Base-by-base conservation (phyloP, 2,329 filamentous ascomycete genomes). In the Trichoderma oligosporum region DNA sequence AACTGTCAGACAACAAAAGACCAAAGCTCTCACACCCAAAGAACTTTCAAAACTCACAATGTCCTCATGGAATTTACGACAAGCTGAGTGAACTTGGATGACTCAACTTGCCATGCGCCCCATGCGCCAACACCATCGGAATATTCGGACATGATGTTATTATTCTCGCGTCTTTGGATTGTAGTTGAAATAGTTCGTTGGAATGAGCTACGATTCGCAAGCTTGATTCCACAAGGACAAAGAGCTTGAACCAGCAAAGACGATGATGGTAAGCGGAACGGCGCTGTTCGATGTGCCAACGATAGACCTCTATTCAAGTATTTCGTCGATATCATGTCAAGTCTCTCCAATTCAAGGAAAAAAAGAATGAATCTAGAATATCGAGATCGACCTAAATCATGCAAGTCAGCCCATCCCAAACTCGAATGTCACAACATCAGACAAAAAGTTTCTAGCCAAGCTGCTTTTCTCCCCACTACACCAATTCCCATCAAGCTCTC, bases 1-100 rank as follows among this genome's bases (percentile, higher is more conserved):
- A 39, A 33, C 3, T 41, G 47, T 47, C 6, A 16, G 35, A 45
- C n/a, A 16, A 29, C 7, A 4, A n/a, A 35, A 11, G 20, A 14
- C 4, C 3, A 20, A 42, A 31, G 27, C n/a, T n/a, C n/a, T n/a
- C 27, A 31, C 27, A 31, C 6, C 11, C 6, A 31, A 31, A 45
- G 22, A 29, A 14, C n/a, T 25, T 24, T 2, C 8, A 33, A 16
- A 9, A 76, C 86, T 70, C 74, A 93, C 87, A 96, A 77, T 70
- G 82, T 86, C 67, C 82, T 83, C 88, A 96, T 92, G 8, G 89
- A 86, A 65, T 79, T 78, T 57, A 95, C 87, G 48, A 95, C 91
- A n/a, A 73, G 68, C 67, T 76, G 71, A 12, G 77, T 81, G 60
- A 83, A 82, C 57, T 60, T 60, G 49, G 71, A 66, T 4, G 71